Evolutionary conservation across 768 basidiomycete genomes (phyloP), one percentile per base, ranked within the genome.

Genomic region (Tricholoma flavovirens): DNA sequence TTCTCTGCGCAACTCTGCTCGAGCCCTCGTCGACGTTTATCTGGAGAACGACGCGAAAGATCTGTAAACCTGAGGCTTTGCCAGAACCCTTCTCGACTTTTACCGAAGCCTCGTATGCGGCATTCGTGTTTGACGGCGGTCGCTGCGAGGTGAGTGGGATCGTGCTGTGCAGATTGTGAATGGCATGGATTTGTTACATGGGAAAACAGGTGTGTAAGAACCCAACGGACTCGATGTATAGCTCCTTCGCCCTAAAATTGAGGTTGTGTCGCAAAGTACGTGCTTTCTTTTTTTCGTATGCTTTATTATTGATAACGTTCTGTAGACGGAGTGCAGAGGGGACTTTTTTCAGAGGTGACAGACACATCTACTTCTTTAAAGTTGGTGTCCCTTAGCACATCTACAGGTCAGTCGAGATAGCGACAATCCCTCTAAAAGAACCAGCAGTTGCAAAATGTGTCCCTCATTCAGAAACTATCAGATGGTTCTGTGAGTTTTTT

Each of bases 61-160:
- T 50, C 21, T 66, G 53, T 53, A 19, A 51, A 10, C 57, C 67
- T 19, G 51, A 48, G 9, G 62, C 64, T 10, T 60, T 66, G 45
- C 68, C 69, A 55, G 15, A 71, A 62, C 12, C 68, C 0, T 57
- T 70, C 51, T 54, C 60, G 4, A 63, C 62, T 0, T 80, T 80
- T 64, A 78, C 74, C 4, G 88, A 90, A 62, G 63, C 81, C 0
- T 71, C 79, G 0, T 87, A 83, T 65, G 84, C 83, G n/a, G 80
- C 85, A 0, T 80, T 87, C 54, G 57, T 88, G 21, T 89, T 86
- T 56, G 81, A 82, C 60, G 66, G 67, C 0, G 84, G 85, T 0
- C 15, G 57, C 2, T 90, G 88, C 60, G 78, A 79, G 65, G 83
- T 86, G 55, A 42, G 74, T 63, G 12, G 14, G 15, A 49, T 11